Evolutionary conservation across 495 filamentous ascomycete species (phyloP), one percentile per base, ranked within the genome.

Genomic region (Aspergillus homomorphus): DNA sequence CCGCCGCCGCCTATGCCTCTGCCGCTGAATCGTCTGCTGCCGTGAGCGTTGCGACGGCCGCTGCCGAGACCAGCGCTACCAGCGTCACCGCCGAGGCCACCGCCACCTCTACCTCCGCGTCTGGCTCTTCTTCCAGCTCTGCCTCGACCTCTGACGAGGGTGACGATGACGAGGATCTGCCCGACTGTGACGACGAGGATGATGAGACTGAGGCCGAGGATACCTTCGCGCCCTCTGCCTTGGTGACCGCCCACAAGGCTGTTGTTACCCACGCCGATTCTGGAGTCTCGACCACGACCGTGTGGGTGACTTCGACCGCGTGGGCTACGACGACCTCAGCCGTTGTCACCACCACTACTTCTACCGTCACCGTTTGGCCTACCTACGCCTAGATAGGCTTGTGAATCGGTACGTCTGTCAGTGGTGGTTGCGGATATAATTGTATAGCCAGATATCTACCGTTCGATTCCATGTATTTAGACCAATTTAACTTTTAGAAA

Each of bases 231-330:
- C 7, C 4, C 33, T 38, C 33, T 7, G 22, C 12, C 15, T n/a
- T 14, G 5, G 48, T 30, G 48, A 50, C 46, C 10, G 20, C 20
- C 46, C 24, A 51, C 22, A 16, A 18, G 48, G 28, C 48, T 26
- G 48, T 28, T 3, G 23, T 5, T 30, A 28, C 48, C 4, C 2
- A 24, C 6, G n/a, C 45, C 18, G 48, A 30, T 8, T 50, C 46
- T 15, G 48, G 23, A 7, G 48, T 16, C 21, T 51, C 48, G 14
- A 51, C 48, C 23, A 51, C 48, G 6, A 51, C 48, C 48, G 15
- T 28, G 15, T 51, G 48, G 48, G 48, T 51, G 48, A 51, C 48
- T 4, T 51, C 48, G 48, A 51, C 48, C 15, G 48, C 23, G 12
- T 30, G 23, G 48, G 30, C 48, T 28, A 51, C 48, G 14, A 51